Base-by-base conservation (phyloP, 495 filamentous ascomycete species). In the Penicillium angulare region DNA sequence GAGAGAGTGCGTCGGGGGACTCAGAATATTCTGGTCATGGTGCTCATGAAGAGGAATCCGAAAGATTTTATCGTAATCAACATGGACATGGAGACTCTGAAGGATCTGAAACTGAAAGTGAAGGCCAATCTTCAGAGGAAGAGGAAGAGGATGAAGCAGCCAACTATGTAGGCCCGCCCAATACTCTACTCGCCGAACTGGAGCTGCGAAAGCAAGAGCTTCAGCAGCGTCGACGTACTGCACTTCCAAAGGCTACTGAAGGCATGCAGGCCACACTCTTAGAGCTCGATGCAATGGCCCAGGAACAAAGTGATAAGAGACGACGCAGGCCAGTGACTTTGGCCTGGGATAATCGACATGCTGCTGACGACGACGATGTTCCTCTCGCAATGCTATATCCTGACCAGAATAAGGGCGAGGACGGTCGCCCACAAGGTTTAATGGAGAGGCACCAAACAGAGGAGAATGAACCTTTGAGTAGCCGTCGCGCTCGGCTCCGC, bases 141-240 rank as follows among this genome's bases (percentile, higher is more conserved):
- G 69, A 71, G 10, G 66, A 63, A 8, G 65, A 66, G 4, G 69
- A 70, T 16, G 65, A 72, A 3, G 67, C 71, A 20, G 55, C 66
- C 5, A 79, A 77, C 7, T 90, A 79, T 46, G 72, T 82, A 34
- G 89, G 87, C 0, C 79, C 83, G 16, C 93, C 93, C 4, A 95
- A 88, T 3, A 98, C 93, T 1, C 78, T 98, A 0, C 80, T 98
- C 17, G 95, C 95, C 2, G 93, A 98, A 63, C 75, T 98, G 15
- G 88, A 96, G 65, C 72, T 93, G 40, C 84, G 93, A 22, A 97
- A 97, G 63, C 82, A 85, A 31, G 87, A 92, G 53, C 83, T 90
- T 56, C 87, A 88, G 65, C 75, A 80, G 39, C 82, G 93, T 36
- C 90, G 79, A 31, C 82, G 85, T 9, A 88, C 87, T 2, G 79